These are phyloP conservation scores for Saccharomyces hybrid DNA, from an alignment of 1,139 yeast genomes.

Conservation along the genomic window DNA sequence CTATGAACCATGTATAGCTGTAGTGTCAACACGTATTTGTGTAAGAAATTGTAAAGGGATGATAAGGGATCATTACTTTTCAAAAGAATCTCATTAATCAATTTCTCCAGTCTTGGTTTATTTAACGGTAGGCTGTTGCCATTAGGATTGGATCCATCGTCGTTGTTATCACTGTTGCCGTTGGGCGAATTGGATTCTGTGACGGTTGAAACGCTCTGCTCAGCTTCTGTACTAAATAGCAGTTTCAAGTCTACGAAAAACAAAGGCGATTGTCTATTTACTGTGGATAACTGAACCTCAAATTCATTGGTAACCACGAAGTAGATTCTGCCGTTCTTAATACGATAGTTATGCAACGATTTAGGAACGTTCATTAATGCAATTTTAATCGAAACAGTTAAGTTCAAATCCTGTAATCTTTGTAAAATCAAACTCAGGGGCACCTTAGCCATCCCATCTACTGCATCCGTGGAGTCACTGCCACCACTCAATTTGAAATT, in stretches of 20 bases:
- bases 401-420: constrained; percentile 63
- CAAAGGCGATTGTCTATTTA: constrained; percentile 64
- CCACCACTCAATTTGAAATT: constrained; percentile 36
- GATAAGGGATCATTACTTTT: constrained; percentile 41
- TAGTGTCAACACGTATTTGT: constrained; percentile 64
- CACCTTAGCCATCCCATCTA: constrained; percentile 42
- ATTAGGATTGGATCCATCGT: neutral
- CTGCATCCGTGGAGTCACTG: constrained; percentile 9
- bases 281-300: constrained; percentile 62
- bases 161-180: neutral
- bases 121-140: constrained; percentile 25
- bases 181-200: constrained; percentile 4
- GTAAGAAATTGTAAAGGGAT: constrained; percentile 61
- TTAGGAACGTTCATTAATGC: constrained; percentile 62
- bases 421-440: constrained; percentile 52
- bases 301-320: constrained; percentile 62
- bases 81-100: constrained; percentile 52
- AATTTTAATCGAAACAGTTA: constrained; percentile 65
- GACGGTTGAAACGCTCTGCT: neutral
- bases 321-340: constrained; percentile 69
- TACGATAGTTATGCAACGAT: constrained; percentile 52
- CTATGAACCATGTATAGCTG: constrained; percentile 63
- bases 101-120: constrained; percentile 36
- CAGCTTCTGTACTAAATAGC: constrained; percentile 32
- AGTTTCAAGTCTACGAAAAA: constrained; percentile 72